A percentile compares a stretch with the other conserved stretches of the same genome.
phyloP scores from a whole-genome alignment of 108 stramenopile genomes.

The Chaetoceros tenuissimus region DNA sequence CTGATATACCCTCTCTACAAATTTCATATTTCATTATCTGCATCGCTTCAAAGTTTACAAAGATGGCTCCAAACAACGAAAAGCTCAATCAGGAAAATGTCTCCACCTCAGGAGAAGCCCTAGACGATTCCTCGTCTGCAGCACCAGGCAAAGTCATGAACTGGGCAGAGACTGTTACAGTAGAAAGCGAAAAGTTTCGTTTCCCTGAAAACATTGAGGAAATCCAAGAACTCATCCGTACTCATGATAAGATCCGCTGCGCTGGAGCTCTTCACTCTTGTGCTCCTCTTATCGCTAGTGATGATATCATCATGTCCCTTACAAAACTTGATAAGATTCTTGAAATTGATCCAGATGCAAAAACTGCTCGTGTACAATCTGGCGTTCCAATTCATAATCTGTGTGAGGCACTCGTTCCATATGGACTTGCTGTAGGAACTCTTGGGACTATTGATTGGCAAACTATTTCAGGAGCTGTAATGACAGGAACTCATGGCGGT shows the following conservation, averaged over 20 bases:
- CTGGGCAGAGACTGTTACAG: conserved; percentile 5
- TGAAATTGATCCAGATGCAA: conserved; percentile 3
- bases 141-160: neutral
- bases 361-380: conserved; percentile 1
- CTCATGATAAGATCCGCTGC: conserved; percentile 6
- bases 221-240: conserved; percentile 3
- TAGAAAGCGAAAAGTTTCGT: neutral
- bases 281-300: conserved; percentile 7
- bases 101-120: too few relatives aligned
- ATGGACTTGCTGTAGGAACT: conserved; percentile 4
- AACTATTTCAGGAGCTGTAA: conserved; percentile 12
- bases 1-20: too few relatives aligned
- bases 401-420: conserved; percentile 4
- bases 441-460: conserved; percentile 12
- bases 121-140: too few relatives aligned
- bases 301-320: conserved; percentile 13
- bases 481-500: conserved; percentile 13
- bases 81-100: too few relatives aligned
- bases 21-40: too few relatives aligned
- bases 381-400: conserved; percentile 8
- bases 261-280: conserved; percentile 7
- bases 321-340: conserved; percentile 8
- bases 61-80: too few relatives aligned
- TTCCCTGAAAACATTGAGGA: conserved; percentile 1
- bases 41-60: too few relatives aligned